These are phyloP conservation scores for Ciborinia camelliae DNA, from an alignment of 2,329 filamentous ascomycete genomes.

Conservation along the genomic window DNA sequence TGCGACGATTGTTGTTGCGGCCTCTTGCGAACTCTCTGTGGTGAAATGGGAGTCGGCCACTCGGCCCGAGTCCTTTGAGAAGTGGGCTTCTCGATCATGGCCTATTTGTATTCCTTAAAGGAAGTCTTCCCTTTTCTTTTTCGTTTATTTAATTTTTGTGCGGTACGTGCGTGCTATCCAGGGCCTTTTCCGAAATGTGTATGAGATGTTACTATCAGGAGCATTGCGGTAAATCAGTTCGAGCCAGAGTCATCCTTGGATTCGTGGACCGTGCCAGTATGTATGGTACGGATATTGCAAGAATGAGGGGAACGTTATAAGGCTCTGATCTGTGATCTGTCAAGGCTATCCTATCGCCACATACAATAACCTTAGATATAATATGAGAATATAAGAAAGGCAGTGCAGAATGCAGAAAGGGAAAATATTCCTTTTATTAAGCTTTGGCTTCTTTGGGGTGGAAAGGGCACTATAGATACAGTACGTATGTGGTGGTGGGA, in stretches of 20 bases:
- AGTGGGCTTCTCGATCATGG: constrained; percentile 16
- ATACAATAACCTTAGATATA: neutral
- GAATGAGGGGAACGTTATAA: neutral
- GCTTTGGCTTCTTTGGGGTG: constrained; percentile 7
- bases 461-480: constrained; percentile 9
- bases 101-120: constrained; percentile 10
- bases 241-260: constrained; percentile 14
- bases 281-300: neutral
- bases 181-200: constrained; percentile 13
- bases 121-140: neutral
- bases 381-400: constrained; percentile 1
- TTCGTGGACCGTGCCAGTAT: constrained; percentile 11
- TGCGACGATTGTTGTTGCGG: constrained; percentile 9
- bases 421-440: constrained; percentile 4
- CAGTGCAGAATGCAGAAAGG: constrained; percentile 5
- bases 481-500: neutral
- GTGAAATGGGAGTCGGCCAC: constrained; percentile 15
- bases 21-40: constrained; percentile 17
- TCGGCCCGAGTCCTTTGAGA: constrained; percentile 14
- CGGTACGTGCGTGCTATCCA: constrained; percentile 13
- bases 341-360: neutral
- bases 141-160: constrained; percentile 3
- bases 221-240: constrained; percentile 15
- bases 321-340: neutral
- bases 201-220: constrained; percentile 15